Evolutionary conservation across 139 green algal genomes (phyloP).

Genomic region (Medakamo hakoo): DNA sequence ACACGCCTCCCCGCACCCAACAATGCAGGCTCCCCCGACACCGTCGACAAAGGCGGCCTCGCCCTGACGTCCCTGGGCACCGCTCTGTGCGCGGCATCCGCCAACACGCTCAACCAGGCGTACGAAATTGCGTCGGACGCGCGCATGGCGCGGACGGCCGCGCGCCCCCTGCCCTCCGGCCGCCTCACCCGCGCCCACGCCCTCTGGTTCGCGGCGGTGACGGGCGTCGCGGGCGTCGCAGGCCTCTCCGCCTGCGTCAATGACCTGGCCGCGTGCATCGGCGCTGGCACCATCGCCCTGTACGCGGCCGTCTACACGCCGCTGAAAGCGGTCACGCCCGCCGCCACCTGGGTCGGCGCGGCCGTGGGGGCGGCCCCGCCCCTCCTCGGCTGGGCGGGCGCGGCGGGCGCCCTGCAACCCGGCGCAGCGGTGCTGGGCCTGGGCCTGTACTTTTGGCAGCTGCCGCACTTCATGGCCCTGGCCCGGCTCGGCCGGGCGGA

Average conservation of each 20-base stretch:
- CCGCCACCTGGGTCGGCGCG: constrained; percentile 94
- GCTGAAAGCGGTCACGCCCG: constrained; percentile 73
- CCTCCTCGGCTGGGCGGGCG: constrained; percentile 91
- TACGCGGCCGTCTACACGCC: constrained; percentile 95
- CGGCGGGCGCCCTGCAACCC: constrained; percentile 35
- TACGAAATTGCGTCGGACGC: constrained; percentile 70
- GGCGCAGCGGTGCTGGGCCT: constrained; percentile 52
- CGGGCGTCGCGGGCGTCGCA: constrained; percentile 46
- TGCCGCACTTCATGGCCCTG: constrained; percentile 96
- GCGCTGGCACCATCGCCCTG: constrained; percentile 82
- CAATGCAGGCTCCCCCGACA: constrained; percentile 51
- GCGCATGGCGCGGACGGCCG: constrained; percentile 73
- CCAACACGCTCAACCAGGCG: constrained; percentile 95
- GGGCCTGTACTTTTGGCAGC: constrained; percentile 90
- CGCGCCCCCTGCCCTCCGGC: constrained; percentile 77
- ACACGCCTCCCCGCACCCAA: no score
- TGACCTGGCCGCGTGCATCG: constrained; percentile 55
- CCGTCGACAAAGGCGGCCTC: constrained; percentile 48
- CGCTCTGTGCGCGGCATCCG: constrained; percentile 56
- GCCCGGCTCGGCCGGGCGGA: constrained; percentile 85
- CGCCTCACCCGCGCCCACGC: constrained; percentile 50
- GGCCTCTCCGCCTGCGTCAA: constrained; percentile 39
- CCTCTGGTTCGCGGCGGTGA: constrained; percentile 53
- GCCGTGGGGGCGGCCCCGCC: constrained; percentile 92
- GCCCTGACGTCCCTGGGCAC: constrained; percentile 77